These are phyloP conservation scores for Phytophthora uliginosa DNA, from an alignment of 352 stramenopile genomes.

Conservation along the genomic window DNA sequence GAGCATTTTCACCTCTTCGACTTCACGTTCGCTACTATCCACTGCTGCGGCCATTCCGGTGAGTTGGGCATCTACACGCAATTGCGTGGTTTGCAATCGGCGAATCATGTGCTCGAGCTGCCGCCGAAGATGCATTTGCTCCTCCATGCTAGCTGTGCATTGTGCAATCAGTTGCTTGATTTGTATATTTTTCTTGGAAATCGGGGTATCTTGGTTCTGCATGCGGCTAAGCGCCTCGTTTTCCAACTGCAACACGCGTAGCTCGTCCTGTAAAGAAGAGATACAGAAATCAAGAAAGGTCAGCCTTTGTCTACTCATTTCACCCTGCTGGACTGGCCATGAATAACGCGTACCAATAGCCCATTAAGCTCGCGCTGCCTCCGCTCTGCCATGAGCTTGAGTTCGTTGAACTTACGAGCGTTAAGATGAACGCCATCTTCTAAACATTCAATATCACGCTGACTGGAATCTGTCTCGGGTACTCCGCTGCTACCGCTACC, in stretches of 20 bases:
- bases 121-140: constrained; percentile 79
- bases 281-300: background rate
- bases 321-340: background rate
- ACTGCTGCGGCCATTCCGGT: constrained; percentile 74
- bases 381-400: constrained; percentile 72
- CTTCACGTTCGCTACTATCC: constrained; percentile 70
- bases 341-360: constrained; percentile 50
- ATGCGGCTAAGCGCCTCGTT: constrained; percentile 75
- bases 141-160: constrained; percentile 79
- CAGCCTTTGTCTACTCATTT: background rate
- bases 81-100: constrained; percentile 76
- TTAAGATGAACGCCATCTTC: constrained; percentile 81
- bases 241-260: constrained; percentile 76
- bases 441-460: constrained; percentile 71
- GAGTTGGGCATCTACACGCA: constrained; percentile 78
- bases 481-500: constrained; percentile 18
- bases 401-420: constrained; percentile 85
- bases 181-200: constrained; percentile 74
- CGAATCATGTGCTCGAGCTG: constrained; percentile 89
- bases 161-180: constrained; percentile 80
- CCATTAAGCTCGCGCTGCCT: constrained; percentile 72
- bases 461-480: constrained; percentile 52
- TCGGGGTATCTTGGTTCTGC: constrained; percentile 81
- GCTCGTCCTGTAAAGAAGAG: constrained; percentile 59
- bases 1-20: constrained; percentile 78